Percentiles rank a stretch among this genome's conserved stretches.
phyloP scores from a whole-genome alignment of 2,329 filamentous ascomycete species.

The Colletotrichum sp. region DNA sequence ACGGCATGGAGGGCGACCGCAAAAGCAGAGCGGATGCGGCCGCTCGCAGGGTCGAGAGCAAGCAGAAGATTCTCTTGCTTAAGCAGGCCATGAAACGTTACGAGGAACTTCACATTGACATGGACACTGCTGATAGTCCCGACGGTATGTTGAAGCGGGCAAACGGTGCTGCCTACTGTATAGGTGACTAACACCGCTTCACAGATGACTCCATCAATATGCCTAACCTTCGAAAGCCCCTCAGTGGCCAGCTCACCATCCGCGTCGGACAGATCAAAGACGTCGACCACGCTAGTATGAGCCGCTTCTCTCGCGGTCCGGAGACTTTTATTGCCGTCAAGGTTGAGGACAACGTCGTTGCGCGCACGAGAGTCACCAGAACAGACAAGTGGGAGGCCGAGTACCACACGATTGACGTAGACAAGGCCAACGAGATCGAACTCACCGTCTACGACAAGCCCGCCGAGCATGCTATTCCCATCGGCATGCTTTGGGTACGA shows the following conservation, averaged over 20 bases:
- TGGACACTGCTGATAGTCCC: constrained; percentile 76
- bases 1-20: constrained; percentile 95
- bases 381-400: constrained; percentile 94
- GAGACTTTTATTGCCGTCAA: constrained; percentile 97
- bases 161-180: not conserved
- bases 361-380: constrained; percentile 82
- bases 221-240: constrained; percentile 92
- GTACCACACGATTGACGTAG: constrained; percentile 88
- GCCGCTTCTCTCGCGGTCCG: constrained; percentile 85
- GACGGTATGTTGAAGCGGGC: constrained; percentile 69
- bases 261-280: constrained; percentile 89
- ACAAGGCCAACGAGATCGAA: constrained; percentile 98
- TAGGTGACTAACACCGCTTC: not conserved
- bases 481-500: constrained; percentile 93
- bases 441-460: constrained; percentile 97
- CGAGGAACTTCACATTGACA: constrained; percentile 94
- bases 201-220: constrained; percentile 95
- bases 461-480: constrained; percentile 86
- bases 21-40: constrained; percentile 96
- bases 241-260: constrained; percentile 88
- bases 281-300: constrained; percentile 88
- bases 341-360: constrained; percentile 92
- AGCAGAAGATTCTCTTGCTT: constrained; percentile 94
- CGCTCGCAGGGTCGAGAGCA: constrained; percentile 88
- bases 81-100: constrained; percentile 97